Conservation (phyloP, 352 stramenopile genomes). For the Achlya hypogyna region DNA sequence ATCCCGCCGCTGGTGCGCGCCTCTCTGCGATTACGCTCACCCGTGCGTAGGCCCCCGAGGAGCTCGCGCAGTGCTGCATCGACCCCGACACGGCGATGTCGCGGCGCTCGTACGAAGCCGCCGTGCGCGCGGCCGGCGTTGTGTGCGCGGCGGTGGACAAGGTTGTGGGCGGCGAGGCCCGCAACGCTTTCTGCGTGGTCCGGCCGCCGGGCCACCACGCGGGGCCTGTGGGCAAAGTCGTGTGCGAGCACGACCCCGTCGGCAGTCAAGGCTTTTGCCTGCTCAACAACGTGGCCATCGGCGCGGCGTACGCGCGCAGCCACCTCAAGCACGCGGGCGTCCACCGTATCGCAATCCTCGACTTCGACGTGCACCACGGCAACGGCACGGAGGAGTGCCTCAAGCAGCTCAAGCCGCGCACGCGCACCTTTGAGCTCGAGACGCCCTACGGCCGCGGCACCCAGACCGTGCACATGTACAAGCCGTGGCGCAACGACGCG, state of each 20-base stretch:
- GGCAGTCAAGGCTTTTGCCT: constrained; percentile 93
- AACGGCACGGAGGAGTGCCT: constrained; percentile 98
- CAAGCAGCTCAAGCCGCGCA: constrained; percentile 83
- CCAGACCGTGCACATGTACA: constrained; percentile 83
- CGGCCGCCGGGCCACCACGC: constrained; percentile 96
- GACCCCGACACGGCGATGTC: constrained; percentile 80
- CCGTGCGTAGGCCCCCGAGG: neutral
- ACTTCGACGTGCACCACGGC: constrained; percentile 98
- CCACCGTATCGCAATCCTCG: constrained; percentile 91
- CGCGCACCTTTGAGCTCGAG: constrained; percentile 67
- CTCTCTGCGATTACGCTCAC: neutral
- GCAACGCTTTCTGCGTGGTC: constrained; percentile 95
- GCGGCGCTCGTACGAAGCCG: constrained; percentile 61
- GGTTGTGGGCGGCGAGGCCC: constrained; percentile 76
- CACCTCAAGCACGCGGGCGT: constrained; percentile 89
- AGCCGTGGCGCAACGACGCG: constrained; percentile 92
- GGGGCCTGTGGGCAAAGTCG: constrained; percentile 89
- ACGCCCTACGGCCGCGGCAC: constrained; percentile 87
- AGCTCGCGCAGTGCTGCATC: constrained; percentile 20
- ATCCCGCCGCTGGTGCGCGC: constrained; percentile 22
- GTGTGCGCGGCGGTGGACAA: constrained; percentile 81
- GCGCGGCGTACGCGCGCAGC: constrained; percentile 90
- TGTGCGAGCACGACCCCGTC: constrained; percentile 86
- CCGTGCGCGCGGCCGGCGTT: constrained; percentile 64
- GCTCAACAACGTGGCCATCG: constrained; percentile 98